phyloP scores from a whole-genome alignment of 2,329 filamentous ascomycete genomes.

The Diaporthe helianthi region DNA sequence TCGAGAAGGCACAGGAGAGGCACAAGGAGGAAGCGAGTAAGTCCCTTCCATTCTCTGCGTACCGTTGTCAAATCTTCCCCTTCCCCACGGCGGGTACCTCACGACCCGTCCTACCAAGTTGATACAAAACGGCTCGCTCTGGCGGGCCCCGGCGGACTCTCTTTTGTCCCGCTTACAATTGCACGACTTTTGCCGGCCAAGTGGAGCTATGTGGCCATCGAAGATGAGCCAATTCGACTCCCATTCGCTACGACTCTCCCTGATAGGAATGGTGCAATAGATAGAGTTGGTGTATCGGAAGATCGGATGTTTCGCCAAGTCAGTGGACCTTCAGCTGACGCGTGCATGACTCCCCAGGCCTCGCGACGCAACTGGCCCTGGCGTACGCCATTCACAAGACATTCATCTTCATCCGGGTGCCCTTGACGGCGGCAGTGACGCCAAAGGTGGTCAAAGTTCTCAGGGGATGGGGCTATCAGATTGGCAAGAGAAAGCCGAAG shows the following conservation, averaged over 20 bases:
- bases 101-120: not conserved
- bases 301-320: not conserved
- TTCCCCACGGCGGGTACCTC: not conserved
- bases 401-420: slow-evolving; percentile 95
- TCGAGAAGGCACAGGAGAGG: slow-evolving; percentile 67
- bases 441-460: slow-evolving; percentile 94
- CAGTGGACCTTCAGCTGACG: slow-evolving; percentile 1
- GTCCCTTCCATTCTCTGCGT: slow-evolving; percentile 47
- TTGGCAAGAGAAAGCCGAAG: slow-evolving; percentile 71
- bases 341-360: slow-evolving; percentile 49
- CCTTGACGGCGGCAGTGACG: slow-evolving; percentile 85
- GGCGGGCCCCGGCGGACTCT: not conserved
- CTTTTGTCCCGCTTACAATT: not conserved
- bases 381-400: slow-evolving; percentile 98
- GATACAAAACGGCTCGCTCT: not conserved
- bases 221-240: not conserved
- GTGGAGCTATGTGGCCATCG: not conserved
- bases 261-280: not conserved
- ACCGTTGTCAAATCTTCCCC: not conserved
- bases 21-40: slow-evolving; percentile 76
- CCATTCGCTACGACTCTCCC: slow-evolving; percentile 3
- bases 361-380: slow-evolving; percentile 84
- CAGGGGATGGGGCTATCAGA: slow-evolving; percentile 90
- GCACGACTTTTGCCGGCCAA: not conserved
- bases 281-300: not conserved